A percentile compares a stretch with the other conserved stretches of the same genome.
These are phyloP conservation scores for Ephemerocybe angulata DNA, from an alignment of 768 basidiomycete species.

Conservation along the genomic window DNA sequence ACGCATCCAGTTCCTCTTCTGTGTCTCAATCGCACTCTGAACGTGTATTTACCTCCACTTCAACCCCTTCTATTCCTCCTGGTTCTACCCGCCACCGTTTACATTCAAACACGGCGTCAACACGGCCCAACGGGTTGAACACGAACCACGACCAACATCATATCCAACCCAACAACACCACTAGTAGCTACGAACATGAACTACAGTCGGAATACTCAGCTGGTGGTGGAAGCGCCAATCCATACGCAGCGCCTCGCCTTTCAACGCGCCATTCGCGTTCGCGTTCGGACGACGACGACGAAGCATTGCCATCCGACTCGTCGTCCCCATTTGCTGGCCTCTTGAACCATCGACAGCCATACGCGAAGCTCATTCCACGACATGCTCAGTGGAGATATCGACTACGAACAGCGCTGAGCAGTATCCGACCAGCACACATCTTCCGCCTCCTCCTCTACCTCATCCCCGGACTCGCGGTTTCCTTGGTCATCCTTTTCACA, in stretches of 20 bases:
- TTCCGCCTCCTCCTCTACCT: slow-evolving; percentile 16
- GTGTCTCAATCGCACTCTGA: not conserved
- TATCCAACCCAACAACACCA: not conserved
- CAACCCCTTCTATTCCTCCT: not conserved
- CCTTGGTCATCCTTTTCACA: slow-evolving; percentile 46
- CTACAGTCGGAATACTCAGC: no score
- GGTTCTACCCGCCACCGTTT: not conserved
- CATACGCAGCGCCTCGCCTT: not conserved
- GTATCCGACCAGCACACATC: not conserved
- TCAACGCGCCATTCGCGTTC: not conserved
- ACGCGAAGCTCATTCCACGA: not conserved
- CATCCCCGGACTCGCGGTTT: slow-evolving; percentile 32
- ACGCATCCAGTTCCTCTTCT: not conserved
- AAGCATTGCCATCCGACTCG: not conserved
- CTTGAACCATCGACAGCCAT: not conserved
- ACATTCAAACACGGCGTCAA: no score
- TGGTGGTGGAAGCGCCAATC: slow-evolving; percentile 3
- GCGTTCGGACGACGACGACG: not conserved
- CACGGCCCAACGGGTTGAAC: no score
- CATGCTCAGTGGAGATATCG: not conserved
- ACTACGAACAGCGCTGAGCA: not conserved
- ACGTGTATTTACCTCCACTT: not conserved
- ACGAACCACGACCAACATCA: not conserved
- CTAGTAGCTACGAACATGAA: not conserved
- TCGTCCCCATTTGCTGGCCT: not conserved